Base-by-base conservation (phyloP, 2,329 filamentous ascomycete genomes). In the Phyllosticta paracitricarpa region DNA sequence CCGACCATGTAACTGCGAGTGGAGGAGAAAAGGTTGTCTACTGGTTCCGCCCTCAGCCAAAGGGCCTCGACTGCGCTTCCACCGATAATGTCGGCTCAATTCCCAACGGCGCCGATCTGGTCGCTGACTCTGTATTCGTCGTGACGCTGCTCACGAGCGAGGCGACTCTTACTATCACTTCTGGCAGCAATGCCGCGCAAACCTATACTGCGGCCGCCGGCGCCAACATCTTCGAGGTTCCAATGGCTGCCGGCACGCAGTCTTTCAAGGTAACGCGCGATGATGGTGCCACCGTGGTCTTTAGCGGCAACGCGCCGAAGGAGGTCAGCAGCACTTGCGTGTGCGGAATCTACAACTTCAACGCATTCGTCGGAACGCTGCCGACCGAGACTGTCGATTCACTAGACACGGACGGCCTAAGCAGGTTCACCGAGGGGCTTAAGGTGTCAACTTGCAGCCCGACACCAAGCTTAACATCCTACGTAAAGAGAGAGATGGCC, bases 341-440 rank as follows among this genome's bases (percentile, higher is more conserved):
- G 19, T 83, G 79, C 62, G 79, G 81, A 3, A 72, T 82, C 56
- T 82, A 82, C 73, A 83, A 83, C 70, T 83, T 79, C 72, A 84
- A 84, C 62, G 76, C 79, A 14, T 83, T 80, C 63, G 79, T 82
- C 0, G 81, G 81, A 14, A 79, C 75, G 1, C 70, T 83, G 2
- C 79, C 81, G 2, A 70, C 70, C 0, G 68, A 71, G 9, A 24
- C 52, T n/a, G 14, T 60, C 1, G 68, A 69, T 53, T 52, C 58
- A n/a, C 51, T 69, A 3, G 64, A 57, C 1, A 54, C 61, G 24
- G 65, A 64, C 30, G 65, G 62, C 17, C 19, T 67, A 10, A 58
- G 62, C 1, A 55, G 56, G 26, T 61, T 67, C 22, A 64, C 56
- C 2, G 63, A 54, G 4, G 66, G 66, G 4, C 59, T 67, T 22